Conservation (phyloP, 768 basidiomycete genomes). For the Naganishia onofrii region DNA sequence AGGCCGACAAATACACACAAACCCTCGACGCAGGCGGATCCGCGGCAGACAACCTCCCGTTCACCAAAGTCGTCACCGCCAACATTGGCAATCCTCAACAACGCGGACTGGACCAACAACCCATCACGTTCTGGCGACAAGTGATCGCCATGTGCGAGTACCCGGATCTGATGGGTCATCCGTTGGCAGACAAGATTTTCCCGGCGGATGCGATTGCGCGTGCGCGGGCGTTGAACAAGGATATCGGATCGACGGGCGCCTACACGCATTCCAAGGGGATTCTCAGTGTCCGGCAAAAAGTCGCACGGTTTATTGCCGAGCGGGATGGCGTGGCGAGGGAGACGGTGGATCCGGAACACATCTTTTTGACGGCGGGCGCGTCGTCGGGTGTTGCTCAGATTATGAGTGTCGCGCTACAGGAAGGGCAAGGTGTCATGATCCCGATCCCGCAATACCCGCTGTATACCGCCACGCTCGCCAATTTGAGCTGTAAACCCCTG, state of each 20-base stretch:
- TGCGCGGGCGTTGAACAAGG: constrained; percentile 71
- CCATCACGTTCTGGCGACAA: constrained; percentile 89
- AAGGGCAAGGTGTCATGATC: constrained; percentile 58
- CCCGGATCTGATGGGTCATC: constrained; percentile 74
- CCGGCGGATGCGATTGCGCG: constrained; percentile 80
- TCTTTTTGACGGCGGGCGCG: constrained; percentile 93
- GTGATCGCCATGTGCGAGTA: constrained; percentile 89
- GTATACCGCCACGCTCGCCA: constrained; percentile 91
- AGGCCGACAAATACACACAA: constrained; percentile 77
- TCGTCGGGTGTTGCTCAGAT: constrained; percentile 78
- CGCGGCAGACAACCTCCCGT: constrained; percentile 60
- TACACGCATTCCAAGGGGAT: constrained; percentile 96
- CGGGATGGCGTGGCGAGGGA: constrained; percentile 70
- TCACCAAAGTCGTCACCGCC: constrained; percentile 81
- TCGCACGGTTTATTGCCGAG: constrained; percentile 85
- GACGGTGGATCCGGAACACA: constrained; percentile 73
- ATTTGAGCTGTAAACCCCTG: constrained; percentile 71
- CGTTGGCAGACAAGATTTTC: constrained; percentile 65
- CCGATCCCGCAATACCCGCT: constrained; percentile 98
- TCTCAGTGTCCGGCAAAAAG: constrained; percentile 76
- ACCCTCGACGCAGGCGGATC: constrained; percentile 60
- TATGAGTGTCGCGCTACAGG: constrained; percentile 45
- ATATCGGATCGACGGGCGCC: constrained; percentile 89
- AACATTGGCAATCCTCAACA: constrained; percentile 99
- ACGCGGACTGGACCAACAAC: constrained; percentile 85